Percentiles rank a stretch among this genome's conserved stretches.
Conservation (phyloP, 75 land plant genomes). For the Cunninghamia lanceolata region DNA sequence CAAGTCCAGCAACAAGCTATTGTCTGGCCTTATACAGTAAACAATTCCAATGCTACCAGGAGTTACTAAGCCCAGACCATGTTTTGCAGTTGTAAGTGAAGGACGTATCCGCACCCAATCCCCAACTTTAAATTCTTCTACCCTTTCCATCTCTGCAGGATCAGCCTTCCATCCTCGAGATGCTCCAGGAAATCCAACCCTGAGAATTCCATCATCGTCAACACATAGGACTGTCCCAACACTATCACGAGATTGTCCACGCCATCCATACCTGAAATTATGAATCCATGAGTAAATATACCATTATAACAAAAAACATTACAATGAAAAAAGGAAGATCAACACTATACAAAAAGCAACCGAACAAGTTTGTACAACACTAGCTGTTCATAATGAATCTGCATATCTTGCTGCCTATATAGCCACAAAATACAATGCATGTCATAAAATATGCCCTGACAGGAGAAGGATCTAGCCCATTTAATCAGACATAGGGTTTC, state of each 20-base stretch:
- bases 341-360: neutral
- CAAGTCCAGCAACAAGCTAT: slow-evolving; percentile 71
- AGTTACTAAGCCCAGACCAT: slow-evolving; percentile 85
- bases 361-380: neutral
- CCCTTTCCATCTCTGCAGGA: slow-evolving; percentile 98
- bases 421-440: neutral
- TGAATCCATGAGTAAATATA: neutral
- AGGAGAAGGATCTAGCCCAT: neutral
- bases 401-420: neutral
- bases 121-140: slow-evolving; percentile 94
- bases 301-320: neutral
- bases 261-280: slow-evolving; percentile 83
- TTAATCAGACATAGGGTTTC: neutral
- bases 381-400: neutral
- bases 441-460: neutral
- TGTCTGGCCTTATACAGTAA: slow-evolving; percentile 81
- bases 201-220: slow-evolving; percentile 91
- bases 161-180: slow-evolving; percentile 98
- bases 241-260: slow-evolving; percentile 89
- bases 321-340: neutral
- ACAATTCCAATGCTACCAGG: slow-evolving; percentile 97
- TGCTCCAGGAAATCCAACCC: slow-evolving; percentile 96
- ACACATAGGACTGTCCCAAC: slow-evolving; percentile 91
- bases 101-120: slow-evolving; percentile 95
- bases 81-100: slow-evolving; percentile 81